Evolutionary conservation across 2,329 filamentous ascomycete genomes (phyloP).

Genomic region (Celoporthe dispersa): DNA sequence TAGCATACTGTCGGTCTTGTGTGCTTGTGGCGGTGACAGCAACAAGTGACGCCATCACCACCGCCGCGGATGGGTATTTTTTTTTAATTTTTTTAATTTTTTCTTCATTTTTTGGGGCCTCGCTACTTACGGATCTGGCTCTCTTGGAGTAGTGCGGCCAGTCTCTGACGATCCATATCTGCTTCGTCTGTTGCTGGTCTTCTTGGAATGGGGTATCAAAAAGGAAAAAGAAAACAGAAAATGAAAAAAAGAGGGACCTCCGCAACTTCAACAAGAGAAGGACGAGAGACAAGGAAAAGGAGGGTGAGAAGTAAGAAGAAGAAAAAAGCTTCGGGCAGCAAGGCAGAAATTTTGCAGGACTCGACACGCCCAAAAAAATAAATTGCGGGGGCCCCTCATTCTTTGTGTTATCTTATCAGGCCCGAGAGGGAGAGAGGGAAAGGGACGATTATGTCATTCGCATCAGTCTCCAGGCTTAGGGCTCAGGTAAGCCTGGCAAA

Average conservation of each 20-base stretch:
- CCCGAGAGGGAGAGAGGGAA: constrained; percentile 26
- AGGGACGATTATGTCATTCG: not conserved
- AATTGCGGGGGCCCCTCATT: constrained; percentile 18
- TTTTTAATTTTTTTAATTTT: too few species aligned
- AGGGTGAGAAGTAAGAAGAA: not conserved
- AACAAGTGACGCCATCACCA: too few species aligned
- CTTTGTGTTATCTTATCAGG: constrained; percentile 44
- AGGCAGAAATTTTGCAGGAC: constrained; percentile 17
- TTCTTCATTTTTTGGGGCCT: not conserved
- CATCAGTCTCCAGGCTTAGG: constrained; percentile 8
- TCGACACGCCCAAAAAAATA: constrained; percentile 11
- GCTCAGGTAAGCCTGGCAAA: constrained; percentile 11
- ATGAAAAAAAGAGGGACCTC: constrained; percentile 11
- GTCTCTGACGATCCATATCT: constrained; percentile 79
- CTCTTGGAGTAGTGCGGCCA: constrained; percentile 84
- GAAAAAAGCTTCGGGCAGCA: constrained; percentile 3
- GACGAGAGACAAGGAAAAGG: not conserved
- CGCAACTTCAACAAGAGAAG: constrained; percentile 8
- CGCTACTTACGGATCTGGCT: constrained; percentile 78
- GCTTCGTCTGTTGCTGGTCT: not conserved
- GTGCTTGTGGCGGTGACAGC: not conserved
- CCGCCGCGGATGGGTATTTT: not conserved
- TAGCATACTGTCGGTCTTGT: constrained; percentile 39
- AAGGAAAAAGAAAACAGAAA: too few species aligned
- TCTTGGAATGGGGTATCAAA: constrained; percentile 19